phyloP scores from a whole-genome alignment of 1,139 yeast species.

The Lodderomyces elongisporus region DNA sequence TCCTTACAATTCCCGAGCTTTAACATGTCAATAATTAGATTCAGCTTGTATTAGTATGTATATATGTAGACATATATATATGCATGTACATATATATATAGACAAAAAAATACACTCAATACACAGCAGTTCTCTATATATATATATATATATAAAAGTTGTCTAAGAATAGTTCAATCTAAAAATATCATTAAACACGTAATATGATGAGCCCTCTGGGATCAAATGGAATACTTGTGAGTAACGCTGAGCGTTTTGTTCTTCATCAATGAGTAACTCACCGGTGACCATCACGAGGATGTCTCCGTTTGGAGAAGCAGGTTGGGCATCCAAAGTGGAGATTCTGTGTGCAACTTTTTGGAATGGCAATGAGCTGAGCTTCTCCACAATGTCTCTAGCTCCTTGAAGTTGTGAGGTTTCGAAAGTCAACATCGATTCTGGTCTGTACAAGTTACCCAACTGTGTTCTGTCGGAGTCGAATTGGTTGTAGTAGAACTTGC shows the following conservation, averaged over 20 bases:
- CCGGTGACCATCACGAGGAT: slow-evolving; percentile 98
- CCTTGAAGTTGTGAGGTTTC: slow-evolving; percentile 96
- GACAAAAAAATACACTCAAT: too few species aligned
- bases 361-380: slow-evolving; percentile 82
- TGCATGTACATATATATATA: too few species aligned
- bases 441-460: slow-evolving; percentile 92
- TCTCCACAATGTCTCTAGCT: slow-evolving; percentile 85
- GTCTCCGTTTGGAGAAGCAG: slow-evolving; percentile 90
- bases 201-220: slow-evolving; percentile 88
- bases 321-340: slow-evolving; percentile 95
- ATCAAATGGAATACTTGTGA: slow-evolving; percentile 96
- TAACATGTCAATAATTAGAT: too few species aligned
- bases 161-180: slow-evolving; percentile 80
- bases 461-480: slow-evolving; percentile 90
- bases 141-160: too few species aligned
- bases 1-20: too few species aligned
- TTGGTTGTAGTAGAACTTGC: slow-evolving; percentile 91
- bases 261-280: slow-evolving; percentile 87
- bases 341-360: slow-evolving; percentile 89
- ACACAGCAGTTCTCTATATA: too few species aligned
- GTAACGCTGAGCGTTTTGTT: slow-evolving; percentile 90
- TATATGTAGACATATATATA: too few species aligned
- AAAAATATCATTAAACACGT: slow-evolving; percentile 93
- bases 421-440: slow-evolving; percentile 94
- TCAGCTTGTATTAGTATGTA: too few species aligned